Base-by-base conservation (phyloP, 2,329 filamentous ascomycete genomes). In the Penicillium rolfsii region DNA sequence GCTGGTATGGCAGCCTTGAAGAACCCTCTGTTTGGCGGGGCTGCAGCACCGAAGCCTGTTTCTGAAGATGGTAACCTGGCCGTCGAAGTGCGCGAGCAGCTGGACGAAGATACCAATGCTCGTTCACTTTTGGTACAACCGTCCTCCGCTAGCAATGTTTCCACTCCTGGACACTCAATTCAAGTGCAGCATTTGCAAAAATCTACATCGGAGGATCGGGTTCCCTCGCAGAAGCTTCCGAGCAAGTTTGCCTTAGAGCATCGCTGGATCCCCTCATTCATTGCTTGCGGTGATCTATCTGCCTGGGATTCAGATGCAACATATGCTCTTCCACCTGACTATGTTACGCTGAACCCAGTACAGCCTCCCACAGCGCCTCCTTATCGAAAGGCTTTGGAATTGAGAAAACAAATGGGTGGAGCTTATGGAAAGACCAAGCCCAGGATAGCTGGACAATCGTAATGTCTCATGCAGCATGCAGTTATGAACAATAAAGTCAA, bases 321-420 rank as follows among this genome's bases (percentile, higher is more conserved):
- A 4, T 97, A 98, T 77, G 86, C 90, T 67, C 82, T 99, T 19
- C 93, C 95, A 0, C 90, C 93, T 62, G 90, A 93, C 66, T 87
- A 96, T 72, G 85, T 96, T 55, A 93, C 90, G 67, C 84, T 98
- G 52, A 93, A 97, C 74, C 95, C 95, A 0, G 86, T 99, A 35
- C 95, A 98, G 75, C 94, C 94, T 30, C 95, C 95, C 0, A 99
- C 95, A 38, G 95, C 95, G 9, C 95, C 95, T 12, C 95, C 95
- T 0, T 99, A 99, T 74, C 96, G 93, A 76, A 87, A 89, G 58
- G 95, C 95, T 12, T 80, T 99, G 62, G 94, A 98, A 76, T 84
- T 95, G 81, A 85, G 90, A 69, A 91, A 89, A 75, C 81, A 87
- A 61, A 85, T 87, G 62, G 91, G 91, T 16, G 91, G 91, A 4